phyloP scores from a whole-genome alignment of 1,284 basidiomycete genomes.

The Tranzscheliella williamsii region DNA sequence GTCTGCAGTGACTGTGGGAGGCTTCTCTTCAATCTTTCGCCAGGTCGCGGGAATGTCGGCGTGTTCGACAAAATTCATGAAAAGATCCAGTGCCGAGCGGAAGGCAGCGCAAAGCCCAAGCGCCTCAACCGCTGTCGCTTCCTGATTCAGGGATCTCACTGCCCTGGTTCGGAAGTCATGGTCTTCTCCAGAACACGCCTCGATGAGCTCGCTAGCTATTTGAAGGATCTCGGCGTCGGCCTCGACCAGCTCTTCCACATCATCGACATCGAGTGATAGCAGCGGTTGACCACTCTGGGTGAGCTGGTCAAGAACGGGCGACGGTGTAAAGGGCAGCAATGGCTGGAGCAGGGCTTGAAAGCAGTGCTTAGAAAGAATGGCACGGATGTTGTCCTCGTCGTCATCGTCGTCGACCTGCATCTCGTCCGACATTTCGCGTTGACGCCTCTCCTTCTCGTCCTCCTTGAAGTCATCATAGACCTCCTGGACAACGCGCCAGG shows the following conservation, averaged over 20 bases:
- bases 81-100: slow-evolving; percentile 3
- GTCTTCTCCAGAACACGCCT: slow-evolving; percentile 28
- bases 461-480: slow-evolving; percentile 34
- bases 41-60: neutral
- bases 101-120: neutral
- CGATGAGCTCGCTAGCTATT: slow-evolving; percentile 28
- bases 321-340: slow-evolving; percentile 8
- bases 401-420: slow-evolving; percentile 23
- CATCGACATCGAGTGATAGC: slow-evolving; percentile 20
- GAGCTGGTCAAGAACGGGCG: neutral
- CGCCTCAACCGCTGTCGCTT: neutral
- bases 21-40: too few species aligned
- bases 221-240: slow-evolving; percentile 41
- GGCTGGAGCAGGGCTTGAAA: slow-evolving; percentile 14
- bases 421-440: slow-evolving; percentile 14
- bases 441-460: slow-evolving; percentile 21
- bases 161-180: slow-evolving; percentile 14
- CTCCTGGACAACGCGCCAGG: slow-evolving; percentile 34
- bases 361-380: slow-evolving; percentile 24
- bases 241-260: slow-evolving; percentile 35
- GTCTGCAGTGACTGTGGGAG: neutral
- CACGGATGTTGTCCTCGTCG: slow-evolving; percentile 5
- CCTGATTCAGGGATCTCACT: neutral
- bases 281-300: neutral
- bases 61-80: slow-evolving; percentile 15